Base-by-base conservation (phyloP, 768 basidiomycete genomes). In the Collybiopsis luxurians region DNA sequence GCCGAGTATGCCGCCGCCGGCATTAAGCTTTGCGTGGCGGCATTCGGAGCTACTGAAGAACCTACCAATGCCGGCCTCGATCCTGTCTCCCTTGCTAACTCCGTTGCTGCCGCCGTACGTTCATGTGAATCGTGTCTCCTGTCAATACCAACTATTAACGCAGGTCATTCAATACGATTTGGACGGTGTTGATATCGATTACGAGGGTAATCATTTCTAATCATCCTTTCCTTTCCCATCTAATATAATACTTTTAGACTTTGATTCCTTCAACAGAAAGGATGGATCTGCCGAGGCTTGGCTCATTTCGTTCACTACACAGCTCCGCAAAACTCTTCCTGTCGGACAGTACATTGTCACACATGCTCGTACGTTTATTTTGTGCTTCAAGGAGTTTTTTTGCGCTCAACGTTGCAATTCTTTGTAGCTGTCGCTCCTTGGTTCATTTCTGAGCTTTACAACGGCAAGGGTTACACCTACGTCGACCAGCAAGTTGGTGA, bases 21-120 rank as follows among this genome's bases (percentile, higher is more conserved):
- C n/a, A 83, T 84, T 65, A 79, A 78, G 21, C 63, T 86, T 47
- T 75, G 85, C 53, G 84, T 85, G 5, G 79, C 81, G 44, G 75
- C 71, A 3, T 85, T 85, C 59, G 80, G 81, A 4, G 72, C 48
- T 19, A 65, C 70, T 3, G 74, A 76, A 45, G 59, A 68, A 7
- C 80, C 80, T 3, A 81, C 79, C 11, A 68, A 70, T 12, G 69
- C 63, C 11, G 77, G 79, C 43, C 80, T 79, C 13, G 83, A 89
- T 66, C 83, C 87, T 21, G 70, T 82, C 4, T 69, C 72, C 7
- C 80, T 81, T 13, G 89, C 89, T 2, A 81, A 84, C 59, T 80
- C 78, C 1, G 76, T 89, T 66, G 86, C 87, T 0, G 77, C 78
- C 13, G 40, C 40, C 17, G 40, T 42, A n/a, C 40, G 40, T 42